phyloP scores from a whole-genome alignment of 495 filamentous ascomycete genomes.

The Podospora conica region DNA sequence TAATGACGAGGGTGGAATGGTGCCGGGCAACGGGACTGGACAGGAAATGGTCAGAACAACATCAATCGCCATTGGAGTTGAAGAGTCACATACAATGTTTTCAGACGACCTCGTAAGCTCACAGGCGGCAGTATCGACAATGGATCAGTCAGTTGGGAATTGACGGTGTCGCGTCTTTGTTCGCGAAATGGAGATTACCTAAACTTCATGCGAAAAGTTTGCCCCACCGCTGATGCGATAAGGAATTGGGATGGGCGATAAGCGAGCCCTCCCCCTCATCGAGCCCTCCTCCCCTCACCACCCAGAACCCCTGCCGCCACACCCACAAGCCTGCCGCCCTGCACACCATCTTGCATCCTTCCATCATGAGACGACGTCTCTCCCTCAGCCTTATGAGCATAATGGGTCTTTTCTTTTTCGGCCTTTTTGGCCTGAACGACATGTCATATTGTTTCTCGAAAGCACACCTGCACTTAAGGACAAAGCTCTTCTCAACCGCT shows the following conservation, averaged over 20 bases:
- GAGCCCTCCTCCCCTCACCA: too few species aligned
- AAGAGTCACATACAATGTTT: conserved; percentile 5
- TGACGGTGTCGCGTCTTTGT: conserved; percentile 11
- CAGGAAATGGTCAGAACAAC: conserved; percentile 8
- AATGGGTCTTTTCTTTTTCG: neutral
- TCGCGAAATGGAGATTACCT: conserved; percentile 13
- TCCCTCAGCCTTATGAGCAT: neutral
- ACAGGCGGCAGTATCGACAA: neutral
- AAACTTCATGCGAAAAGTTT: conserved; percentile 11
- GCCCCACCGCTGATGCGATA: neutral
- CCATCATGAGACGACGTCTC: neutral
- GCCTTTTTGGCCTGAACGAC: neutral
- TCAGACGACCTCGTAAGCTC: neutral
- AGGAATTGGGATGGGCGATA: neutral
- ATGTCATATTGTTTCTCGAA: neutral
- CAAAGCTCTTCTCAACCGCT: neutral
- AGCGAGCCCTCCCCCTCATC: too few species aligned
- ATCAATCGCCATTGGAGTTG: neutral
- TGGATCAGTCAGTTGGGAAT: neutral
- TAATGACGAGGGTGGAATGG: neutral
- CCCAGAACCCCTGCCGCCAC: neutral
- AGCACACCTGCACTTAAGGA: neutral
- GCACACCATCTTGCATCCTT: neutral
- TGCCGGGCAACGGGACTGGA: conserved; percentile 5
- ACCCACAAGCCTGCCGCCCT: neutral